Conservation (phyloP, 768 basidiomycete species). For the Trametes cinnabarina region DNA sequence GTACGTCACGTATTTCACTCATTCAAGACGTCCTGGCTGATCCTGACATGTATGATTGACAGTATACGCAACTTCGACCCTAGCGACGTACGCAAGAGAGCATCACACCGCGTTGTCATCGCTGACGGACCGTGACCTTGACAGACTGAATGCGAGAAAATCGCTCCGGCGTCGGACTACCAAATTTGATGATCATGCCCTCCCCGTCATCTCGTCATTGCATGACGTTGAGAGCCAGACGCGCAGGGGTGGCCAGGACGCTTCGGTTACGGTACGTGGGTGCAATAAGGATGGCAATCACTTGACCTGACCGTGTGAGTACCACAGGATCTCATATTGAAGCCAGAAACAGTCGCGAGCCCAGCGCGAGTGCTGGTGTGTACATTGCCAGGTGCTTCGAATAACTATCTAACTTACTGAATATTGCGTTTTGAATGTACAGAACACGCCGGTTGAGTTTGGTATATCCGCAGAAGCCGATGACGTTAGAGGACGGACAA, state of each 20-base stretch:
- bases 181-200: constrained; percentile 12
- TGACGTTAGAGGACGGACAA: no score
- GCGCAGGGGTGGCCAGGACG: neutral
- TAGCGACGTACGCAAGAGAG: constrained; percentile 24
- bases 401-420: no score
- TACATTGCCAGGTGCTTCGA: no score
- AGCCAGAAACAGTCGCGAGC: neutral
- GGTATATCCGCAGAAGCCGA: no score
- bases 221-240: constrained; percentile 15
- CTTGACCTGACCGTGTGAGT: neutral
- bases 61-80: constrained; percentile 30
- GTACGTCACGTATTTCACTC: constrained; percentile 12
- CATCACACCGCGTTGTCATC: neutral
- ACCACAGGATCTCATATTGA: neutral
- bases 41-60: neutral
- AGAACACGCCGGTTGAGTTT: no score
- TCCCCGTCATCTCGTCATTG: constrained; percentile 15
- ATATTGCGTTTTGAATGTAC: no score
- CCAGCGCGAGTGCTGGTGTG: constrained; percentile 3
- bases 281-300: neutral
- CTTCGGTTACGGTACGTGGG: constrained; percentile 2
- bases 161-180: constrained; percentile 15
- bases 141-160: constrained; percentile 22
- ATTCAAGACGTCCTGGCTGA: neutral
- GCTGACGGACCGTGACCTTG: neutral